A percentile compares a stretch with the other conserved stretches of the same genome.
Evolutionary conservation across 352 stramenopile species (phyloP).

Genomic region (Pilasporangium apinafurcum): DNA sequence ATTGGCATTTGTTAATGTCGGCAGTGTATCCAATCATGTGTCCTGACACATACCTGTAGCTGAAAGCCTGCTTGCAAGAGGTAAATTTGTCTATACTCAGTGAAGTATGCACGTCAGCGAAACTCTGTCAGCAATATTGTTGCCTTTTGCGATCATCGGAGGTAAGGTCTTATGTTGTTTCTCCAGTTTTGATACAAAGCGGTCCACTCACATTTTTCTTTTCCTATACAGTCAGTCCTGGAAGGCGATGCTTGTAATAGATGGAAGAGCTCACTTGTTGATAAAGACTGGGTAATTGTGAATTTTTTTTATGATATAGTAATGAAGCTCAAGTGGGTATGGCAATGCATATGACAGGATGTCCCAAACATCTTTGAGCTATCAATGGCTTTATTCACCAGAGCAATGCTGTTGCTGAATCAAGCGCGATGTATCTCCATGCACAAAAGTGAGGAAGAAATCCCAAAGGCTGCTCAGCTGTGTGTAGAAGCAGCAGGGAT

Average conservation of each 20-base stretch:
- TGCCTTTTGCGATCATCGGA: neutral
- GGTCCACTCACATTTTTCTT: no score
- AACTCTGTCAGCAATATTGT: constrained; percentile 5
- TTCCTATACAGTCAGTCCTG: no score
- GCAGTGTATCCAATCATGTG: no score
- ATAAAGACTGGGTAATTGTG: neutral
- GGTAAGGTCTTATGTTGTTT: no score
- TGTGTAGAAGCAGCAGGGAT: constrained; percentile 12
- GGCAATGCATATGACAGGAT: constrained; percentile 1
- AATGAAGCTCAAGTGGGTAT: neutral
- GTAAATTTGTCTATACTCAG: constrained; percentile 5
- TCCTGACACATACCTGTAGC: neutral
- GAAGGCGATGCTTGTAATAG: no score
- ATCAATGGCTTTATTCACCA: constrained; percentile 23
- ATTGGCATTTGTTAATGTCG: neutral
- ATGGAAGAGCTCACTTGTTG: no score
- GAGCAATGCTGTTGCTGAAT: constrained; percentile 19
- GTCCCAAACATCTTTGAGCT: constrained; percentile 25
- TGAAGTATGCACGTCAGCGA: constrained; percentile 5
- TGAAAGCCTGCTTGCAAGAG: constrained; percentile 11
- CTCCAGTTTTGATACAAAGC: no score
- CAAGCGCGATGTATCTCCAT: constrained; percentile 7
- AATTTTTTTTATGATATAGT: neutral
- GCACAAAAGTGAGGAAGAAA: neutral
- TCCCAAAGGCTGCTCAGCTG: neutral